Evolutionary conservation across 306 rosid genomes (phyloP).

Genomic region (barrel medic (Medicago truncatula)): MtrunA17r5.0-ANR NC_053043.1:46665501-46666000

Average conservation of each 20-base stretch:
- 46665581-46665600: constrained; percentile 48
- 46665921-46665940: constrained; percentile 49
- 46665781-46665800: constrained; percentile 45
- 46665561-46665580: constrained; percentile 50
- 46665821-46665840: constrained; percentile 44
- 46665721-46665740: constrained; percentile 43
- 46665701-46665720: constrained; percentile 39
- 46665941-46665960: constrained; percentile 42
- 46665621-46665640: constrained; percentile 51
- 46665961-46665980: constrained; percentile 41
- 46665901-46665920: constrained; percentile 41
- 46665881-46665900: constrained; percentile 31
- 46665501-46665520: constrained; percentile 51
- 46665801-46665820: constrained; percentile 44
- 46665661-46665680: constrained; percentile 52
- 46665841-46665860: constrained; percentile 45
- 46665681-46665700: constrained; percentile 33
- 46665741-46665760: constrained; percentile 54
- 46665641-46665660: constrained; percentile 49
- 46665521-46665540: constrained; percentile 43
- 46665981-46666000: constrained; percentile 42
- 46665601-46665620: constrained; percentile 48
- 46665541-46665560: constrained; percentile 46
- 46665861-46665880: constrained; percentile 43
- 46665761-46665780: constrained; percentile 46